Evolutionary conservation across 208 protist species (phyloP).

Genomic region (Polymyxa betae): DNA sequence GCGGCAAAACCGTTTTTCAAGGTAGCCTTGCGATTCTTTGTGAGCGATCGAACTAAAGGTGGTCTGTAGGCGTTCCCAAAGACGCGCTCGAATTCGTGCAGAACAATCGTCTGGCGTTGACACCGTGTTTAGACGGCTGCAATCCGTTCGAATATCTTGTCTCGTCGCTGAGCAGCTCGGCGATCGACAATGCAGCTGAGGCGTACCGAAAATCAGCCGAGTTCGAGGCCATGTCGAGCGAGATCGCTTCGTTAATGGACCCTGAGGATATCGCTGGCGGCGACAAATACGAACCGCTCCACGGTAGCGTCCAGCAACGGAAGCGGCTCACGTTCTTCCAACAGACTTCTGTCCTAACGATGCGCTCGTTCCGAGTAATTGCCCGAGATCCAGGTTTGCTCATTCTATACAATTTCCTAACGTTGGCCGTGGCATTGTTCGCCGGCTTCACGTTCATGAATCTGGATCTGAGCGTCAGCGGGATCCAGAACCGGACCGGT

Average conservation of each 20-base stretch:
- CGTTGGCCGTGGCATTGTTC: not conserved
- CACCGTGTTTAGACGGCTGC: not conserved
- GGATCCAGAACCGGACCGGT: conserved; percentile 23
- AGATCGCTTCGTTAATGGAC: not conserved
- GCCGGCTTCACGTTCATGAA: not conserved
- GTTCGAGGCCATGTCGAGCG: not conserved
- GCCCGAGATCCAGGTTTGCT: not conserved
- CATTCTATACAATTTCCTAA: conserved; percentile 19
- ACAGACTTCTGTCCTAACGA: not conserved
- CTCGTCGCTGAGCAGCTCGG: not conserved
- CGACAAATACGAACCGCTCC: not conserved
- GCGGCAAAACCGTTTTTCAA: not conserved
- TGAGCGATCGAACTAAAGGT: not conserved
- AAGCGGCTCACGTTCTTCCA: not conserved
- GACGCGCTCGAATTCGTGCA: not conserved
- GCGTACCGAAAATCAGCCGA: not conserved
- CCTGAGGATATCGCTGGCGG: not conserved
- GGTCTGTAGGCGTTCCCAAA: not conserved
- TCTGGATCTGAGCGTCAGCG: conserved; percentile 18
- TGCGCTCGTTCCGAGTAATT: not conserved
- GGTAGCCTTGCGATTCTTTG: not conserved
- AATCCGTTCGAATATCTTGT: conserved; percentile 48
- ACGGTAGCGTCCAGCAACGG: not conserved
- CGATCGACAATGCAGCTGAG: not conserved
- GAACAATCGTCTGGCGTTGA: too few relatives aligned